Conservation (phyloP, 805 yeast genomes). For the Saccharomycopsis synnaedendra region DNA sequence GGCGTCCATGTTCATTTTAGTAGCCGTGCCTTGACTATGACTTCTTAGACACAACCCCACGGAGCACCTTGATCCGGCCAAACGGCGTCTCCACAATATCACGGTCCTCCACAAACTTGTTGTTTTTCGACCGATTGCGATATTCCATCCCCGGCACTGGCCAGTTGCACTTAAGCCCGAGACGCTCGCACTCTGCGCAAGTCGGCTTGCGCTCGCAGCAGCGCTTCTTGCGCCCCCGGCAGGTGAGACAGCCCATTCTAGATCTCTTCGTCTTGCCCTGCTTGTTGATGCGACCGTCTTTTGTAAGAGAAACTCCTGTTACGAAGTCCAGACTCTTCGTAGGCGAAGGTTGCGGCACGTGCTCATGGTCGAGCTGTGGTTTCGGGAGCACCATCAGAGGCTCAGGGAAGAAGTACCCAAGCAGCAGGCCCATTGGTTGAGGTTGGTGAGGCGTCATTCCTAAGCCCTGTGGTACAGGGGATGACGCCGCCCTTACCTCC, state of each 20-base stretch:
- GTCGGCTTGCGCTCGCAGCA: constrained; percentile 63
- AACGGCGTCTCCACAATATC: constrained; percentile 20
- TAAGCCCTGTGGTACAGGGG: too few relatives aligned
- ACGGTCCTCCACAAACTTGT: constrained; percentile 4
- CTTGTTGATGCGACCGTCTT: constrained; percentile 3
- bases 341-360: too few relatives aligned
- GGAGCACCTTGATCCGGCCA: constrained; percentile 48
- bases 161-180: constrained; percentile 58
- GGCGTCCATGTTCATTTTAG: too few relatives aligned
- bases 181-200: constrained; percentile 58
- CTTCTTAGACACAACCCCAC: constrained; percentile 38
- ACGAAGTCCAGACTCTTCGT: too few relatives aligned
- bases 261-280: constrained; percentile 35
- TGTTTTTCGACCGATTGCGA: constrained; percentile 13
- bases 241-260: constrained; percentile 67
- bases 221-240: constrained; percentile 66
- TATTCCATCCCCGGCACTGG: constrained; percentile 48
- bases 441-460: too few relatives aligned
- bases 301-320: background rate
- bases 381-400: too few relatives aligned
- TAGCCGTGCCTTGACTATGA: background rate
- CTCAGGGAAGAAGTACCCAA: too few relatives aligned
- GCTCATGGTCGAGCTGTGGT: too few relatives aligned
- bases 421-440: too few relatives aligned
- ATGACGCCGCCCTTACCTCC: too few relatives aligned